These are phyloP conservation scores for Leucosporidium creatinivorum DNA, from an alignment of 768 basidiomycete species.

Conservation along the genomic window DNA sequence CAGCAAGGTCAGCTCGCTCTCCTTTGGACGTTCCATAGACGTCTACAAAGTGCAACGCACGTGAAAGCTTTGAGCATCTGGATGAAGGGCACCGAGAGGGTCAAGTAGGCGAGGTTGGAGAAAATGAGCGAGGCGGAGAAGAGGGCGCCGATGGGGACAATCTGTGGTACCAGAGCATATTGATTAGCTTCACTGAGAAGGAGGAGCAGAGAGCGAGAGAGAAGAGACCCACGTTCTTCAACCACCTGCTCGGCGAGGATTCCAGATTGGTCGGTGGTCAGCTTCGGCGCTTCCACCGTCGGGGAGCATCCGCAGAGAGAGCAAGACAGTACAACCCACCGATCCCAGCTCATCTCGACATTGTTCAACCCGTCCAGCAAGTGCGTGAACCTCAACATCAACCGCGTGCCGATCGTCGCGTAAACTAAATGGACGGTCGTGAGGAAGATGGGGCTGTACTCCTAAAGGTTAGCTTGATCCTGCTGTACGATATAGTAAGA, in stretches of 20 bases:
- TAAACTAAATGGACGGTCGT: slow-evolving; percentile 49
- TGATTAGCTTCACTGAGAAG: no score
- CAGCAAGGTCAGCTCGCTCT: no score
- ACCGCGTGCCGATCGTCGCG: slow-evolving; percentile 66
- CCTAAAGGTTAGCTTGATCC: no score
- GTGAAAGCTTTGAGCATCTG: slow-evolving; percentile 85
- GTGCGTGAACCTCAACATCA: slow-evolving; percentile 71
- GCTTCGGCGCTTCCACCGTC: no score
- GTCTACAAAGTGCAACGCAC: slow-evolving; percentile 43
- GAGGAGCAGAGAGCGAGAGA: no score
- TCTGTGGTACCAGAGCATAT: slow-evolving; percentile 67
- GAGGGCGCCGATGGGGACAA: slow-evolving; percentile 85
- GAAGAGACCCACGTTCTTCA: not conserved
- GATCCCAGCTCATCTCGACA: slow-evolving; percentile 62
- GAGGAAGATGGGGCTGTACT: slow-evolving; percentile 72
- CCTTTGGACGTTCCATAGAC: no score
- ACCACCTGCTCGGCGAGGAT: not conserved
- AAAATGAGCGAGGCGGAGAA: slow-evolving; percentile 88
- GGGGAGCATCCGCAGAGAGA: no score
- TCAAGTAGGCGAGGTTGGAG: slow-evolving; percentile 85
- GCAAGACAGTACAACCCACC: slow-evolving; percentile 37
- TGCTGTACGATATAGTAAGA: no score
- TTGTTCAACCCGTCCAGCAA: slow-evolving; percentile 71
- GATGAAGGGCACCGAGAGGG: slow-evolving; percentile 86
- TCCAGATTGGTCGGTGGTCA: no score